Evolutionary conservation across 148 eudicot genomes (phyloP).

Genomic region (Cornus kousa): DNA sequence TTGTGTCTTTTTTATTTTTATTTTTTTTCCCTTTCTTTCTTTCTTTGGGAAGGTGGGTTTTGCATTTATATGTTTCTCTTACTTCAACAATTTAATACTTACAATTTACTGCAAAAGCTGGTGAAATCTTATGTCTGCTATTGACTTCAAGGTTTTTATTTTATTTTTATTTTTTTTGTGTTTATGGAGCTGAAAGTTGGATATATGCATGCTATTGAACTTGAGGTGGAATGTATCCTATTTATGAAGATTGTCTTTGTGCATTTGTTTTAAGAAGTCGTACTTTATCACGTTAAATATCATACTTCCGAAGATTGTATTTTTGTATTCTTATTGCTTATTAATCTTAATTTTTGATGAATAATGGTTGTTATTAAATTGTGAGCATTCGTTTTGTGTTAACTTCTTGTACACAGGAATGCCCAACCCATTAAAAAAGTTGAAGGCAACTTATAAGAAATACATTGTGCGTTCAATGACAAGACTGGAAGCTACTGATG

Average conservation of each 20-base stretch:
- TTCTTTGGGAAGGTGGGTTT: too few species aligned
- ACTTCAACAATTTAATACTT: too few species aligned
- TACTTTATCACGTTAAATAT: neutral
- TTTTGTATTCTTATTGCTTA: neutral
- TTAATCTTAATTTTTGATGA: neutral
- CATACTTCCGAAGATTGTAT: neutral
- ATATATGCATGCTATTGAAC: neutral
- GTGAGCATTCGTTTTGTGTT: slow-evolving; percentile 6
- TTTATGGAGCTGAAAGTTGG: neutral
- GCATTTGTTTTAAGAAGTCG: neutral
- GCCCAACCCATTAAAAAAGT: slow-evolving; percentile 34
- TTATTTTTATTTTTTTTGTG: neutral
- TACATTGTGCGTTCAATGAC: slow-evolving; percentile 62
- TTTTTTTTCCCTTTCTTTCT: too few species aligned
- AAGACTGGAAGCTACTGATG: slow-evolving; percentile 52
- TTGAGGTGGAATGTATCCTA: neutral
- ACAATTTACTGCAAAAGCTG: too few species aligned
- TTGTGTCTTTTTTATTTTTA: too few species aligned
- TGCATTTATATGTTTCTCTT: too few species aligned
- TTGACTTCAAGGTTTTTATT: too few species aligned
- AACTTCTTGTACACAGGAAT: slow-evolving; percentile 34
- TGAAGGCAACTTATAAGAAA: slow-evolving; percentile 25
- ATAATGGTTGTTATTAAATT: neutral
- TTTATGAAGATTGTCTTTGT: neutral
- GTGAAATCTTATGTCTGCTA: too few species aligned